These are phyloP conservation scores for Clausena lansium DNA, from an alignment of 345 rosid species.

Conservation along the genomic window DNA sequence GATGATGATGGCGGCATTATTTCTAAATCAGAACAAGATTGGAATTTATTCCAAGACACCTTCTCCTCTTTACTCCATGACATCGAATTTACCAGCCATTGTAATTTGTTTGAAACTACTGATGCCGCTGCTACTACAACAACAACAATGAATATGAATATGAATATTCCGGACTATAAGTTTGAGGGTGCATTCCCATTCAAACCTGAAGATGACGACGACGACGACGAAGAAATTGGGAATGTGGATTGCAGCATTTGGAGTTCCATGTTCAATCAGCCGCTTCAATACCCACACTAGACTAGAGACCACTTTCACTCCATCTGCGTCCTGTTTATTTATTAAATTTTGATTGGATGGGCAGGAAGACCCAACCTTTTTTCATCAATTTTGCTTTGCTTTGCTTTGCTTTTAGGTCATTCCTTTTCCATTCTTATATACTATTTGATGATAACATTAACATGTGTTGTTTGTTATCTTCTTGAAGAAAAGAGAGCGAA, in stretches of 20 bases:
- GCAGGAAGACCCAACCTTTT: neutral
- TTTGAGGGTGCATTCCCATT: slow-evolving; percentile 27
- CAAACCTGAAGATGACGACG: neutral
- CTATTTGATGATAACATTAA: neutral
- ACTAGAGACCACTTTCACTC: neutral
- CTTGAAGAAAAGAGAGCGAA: rapidly evolving
- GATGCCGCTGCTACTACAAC: neutral
- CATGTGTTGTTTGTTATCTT: neutral
- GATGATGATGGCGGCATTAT: slow-evolving; percentile 52
- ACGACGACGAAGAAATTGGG: slow-evolving; percentile 26
- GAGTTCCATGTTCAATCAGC: slow-evolving; percentile 26
- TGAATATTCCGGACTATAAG: slow-evolving; percentile 15
- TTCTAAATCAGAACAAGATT: slow-evolving; percentile 39
- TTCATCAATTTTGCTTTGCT: neutral
- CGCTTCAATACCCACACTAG: slow-evolving; percentile 1
- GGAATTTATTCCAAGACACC: slow-evolving; percentile 34
- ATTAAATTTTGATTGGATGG: neutral
- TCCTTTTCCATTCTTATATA: neutral
- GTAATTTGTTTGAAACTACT: slow-evolving; percentile 13
- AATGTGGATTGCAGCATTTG: slow-evolving; percentile 35
- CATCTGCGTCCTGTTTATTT: neutral
- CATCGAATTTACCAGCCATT: slow-evolving; percentile 16
- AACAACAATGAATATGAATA: neutral
- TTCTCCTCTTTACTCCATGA: slow-evolving; percentile 22
- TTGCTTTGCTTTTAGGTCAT: neutral